Conservation (phyloP, 306 rosid species). For the Benincasa hispida region DNA sequence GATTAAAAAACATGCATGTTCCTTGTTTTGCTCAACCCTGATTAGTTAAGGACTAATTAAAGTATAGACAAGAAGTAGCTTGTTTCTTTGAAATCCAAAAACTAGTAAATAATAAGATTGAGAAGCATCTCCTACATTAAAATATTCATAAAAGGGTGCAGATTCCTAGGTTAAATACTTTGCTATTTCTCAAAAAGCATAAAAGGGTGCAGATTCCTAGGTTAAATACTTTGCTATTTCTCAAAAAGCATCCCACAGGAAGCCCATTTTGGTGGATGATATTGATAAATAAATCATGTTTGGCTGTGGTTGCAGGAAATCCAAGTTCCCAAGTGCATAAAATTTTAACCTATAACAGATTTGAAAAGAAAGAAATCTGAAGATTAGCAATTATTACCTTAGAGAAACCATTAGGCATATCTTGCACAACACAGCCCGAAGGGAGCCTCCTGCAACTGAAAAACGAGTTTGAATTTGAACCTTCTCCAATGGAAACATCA, state of each 20-base stretch:
- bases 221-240: conserved; percentile 14
- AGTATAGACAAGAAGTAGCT: conserved; percentile 26
- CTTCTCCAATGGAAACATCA: conserved; percentile 52
- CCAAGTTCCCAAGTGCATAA: conserved; percentile 2
- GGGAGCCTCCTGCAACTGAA: conserved; percentile 60
- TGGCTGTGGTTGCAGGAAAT: conserved; percentile 17
- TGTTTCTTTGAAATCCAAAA: conserved; percentile 19
- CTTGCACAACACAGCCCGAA: conserved; percentile 78
- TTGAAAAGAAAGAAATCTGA: background rate
- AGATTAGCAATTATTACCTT: conserved; percentile 40
- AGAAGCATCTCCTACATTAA: conserved; percentile 39
- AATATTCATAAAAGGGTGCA: conserved; percentile 15
- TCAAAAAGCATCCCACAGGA: conserved; percentile 14
- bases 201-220: conserved; percentile 15
- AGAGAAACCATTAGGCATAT: conserved; percentile 54
- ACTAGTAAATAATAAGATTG: conserved; percentile 17
- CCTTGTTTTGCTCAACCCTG: conserved; percentile 43
- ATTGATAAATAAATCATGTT: conserved; percentile 6
- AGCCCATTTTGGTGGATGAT: conserved; percentile 9
- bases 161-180: conserved; percentile 18
- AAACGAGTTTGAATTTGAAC: conserved; percentile 14
- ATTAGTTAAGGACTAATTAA: conserved; percentile 17
- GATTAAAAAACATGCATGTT: conserved; percentile 16
- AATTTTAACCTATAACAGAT: background rate
- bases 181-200: conserved; percentile 14